A percentile compares a stretch with the other conserved stretches of the same genome.
phyloP scores from a whole-genome alignment of 164 flowering plant species.

The Kalanchoe fedtschenkoi region DNA sequence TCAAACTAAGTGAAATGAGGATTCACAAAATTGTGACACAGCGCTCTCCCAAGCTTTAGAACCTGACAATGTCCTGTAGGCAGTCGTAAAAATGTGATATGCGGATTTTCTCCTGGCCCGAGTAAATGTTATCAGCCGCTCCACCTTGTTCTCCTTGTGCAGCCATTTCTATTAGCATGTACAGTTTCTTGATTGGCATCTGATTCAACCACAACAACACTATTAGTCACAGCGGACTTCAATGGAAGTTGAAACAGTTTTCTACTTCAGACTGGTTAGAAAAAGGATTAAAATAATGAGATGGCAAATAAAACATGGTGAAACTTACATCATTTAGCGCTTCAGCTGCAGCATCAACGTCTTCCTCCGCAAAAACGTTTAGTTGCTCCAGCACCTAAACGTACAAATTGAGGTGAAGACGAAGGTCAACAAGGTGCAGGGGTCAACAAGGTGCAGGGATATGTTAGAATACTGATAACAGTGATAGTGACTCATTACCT shows the following conservation, averaged over 20 bases:
- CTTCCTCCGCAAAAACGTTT: constrained; percentile 59
- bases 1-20: too few species aligned
- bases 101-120: constrained; percentile 60
- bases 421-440: neutral
- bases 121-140: constrained; percentile 66
- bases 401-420: neutral
- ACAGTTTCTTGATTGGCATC: constrained; percentile 88
- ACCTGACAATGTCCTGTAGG: constrained; percentile 59
- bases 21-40: neutral
- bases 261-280: neutral
- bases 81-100: constrained; percentile 67
- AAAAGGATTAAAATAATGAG: neutral
- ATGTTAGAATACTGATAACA: neutral
- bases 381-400: constrained; percentile 57
- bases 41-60: constrained; percentile 7
- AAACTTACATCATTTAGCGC: constrained; percentile 62
- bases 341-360: constrained; percentile 69
- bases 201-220: constrained; percentile 12
- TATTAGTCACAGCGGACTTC: neutral
- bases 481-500: constrained; percentile 31
- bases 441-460: neutral
- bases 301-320: neutral
- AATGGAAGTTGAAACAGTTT: neutral
- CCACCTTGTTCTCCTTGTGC: constrained; percentile 83
- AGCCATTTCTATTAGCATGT: constrained; percentile 90